Evolutionary conservation across 495 filamentous ascomycete genomes (phyloP).

Genomic region (Glutinoglossum americanum): DNA sequence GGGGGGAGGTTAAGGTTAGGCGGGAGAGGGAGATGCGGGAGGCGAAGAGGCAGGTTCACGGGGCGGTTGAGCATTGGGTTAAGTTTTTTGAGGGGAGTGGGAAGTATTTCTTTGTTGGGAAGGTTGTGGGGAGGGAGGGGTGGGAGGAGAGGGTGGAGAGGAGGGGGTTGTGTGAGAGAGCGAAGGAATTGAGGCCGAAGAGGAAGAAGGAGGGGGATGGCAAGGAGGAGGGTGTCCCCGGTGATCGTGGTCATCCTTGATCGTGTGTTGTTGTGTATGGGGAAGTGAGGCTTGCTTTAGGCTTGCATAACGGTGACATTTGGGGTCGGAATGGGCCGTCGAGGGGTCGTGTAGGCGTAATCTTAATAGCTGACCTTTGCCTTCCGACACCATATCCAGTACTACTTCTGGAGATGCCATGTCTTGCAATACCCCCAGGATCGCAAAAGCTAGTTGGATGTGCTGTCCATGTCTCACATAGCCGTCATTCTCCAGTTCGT

Average conservation of each 20-base stretch:
- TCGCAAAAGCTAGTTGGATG: too few species aligned
- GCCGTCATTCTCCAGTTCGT: too few species aligned
- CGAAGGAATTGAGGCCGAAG: constrained; percentile 18
- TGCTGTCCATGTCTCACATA: too few species aligned
- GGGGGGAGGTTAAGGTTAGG: constrained; percentile 16
- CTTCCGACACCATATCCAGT: too few species aligned
- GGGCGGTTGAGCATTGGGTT: constrained; percentile 42
- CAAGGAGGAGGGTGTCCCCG: background rate
- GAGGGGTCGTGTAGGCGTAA: too few species aligned
- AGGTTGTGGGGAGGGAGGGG: constrained; percentile 24
- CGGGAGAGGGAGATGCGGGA: constrained; percentile 11
- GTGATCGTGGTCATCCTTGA: too few species aligned
- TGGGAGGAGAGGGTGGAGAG: constrained; percentile 12
- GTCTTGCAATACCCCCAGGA: too few species aligned
- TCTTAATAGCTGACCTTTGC: too few species aligned
- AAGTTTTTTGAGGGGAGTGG: constrained; percentile 55
- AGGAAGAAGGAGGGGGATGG: background rate
- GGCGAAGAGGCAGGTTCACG: constrained; percentile 32
- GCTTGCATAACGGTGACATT: background rate
- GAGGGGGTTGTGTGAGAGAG: constrained; percentile 26
- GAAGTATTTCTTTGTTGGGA: constrained; percentile 56
- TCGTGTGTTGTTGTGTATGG: background rate
- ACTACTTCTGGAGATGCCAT: too few species aligned
- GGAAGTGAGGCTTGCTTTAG: background rate
- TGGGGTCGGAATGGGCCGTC: too few species aligned